Evolutionary conservation across 805 yeast species (phyloP).

Genomic region (Metschnikowia shivogae): DNA sequence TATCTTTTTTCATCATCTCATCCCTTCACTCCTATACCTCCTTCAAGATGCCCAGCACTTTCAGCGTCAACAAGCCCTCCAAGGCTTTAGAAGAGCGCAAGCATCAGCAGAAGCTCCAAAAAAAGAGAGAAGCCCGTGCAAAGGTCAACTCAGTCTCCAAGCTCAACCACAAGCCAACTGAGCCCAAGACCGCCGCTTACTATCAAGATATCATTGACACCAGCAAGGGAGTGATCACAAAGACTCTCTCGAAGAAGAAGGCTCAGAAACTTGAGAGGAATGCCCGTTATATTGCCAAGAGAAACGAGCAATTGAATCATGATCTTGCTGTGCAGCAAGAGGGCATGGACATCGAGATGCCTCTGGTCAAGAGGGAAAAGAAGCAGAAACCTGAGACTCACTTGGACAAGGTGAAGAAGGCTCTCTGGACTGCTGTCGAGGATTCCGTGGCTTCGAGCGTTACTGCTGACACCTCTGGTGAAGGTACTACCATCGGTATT

Average conservation of each 20-base stretch:
- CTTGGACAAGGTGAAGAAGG: constrained; percentile 53
- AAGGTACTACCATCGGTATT: constrained; percentile 83
- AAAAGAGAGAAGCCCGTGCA: constrained; percentile 53
- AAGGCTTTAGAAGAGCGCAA: constrained; percentile 52
- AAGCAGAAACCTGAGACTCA: constrained; percentile 23
- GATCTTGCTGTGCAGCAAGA: constrained; percentile 44
- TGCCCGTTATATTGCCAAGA: constrained; percentile 60
- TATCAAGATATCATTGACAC: constrained; percentile 31
- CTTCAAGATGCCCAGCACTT: constrained; percentile 70
- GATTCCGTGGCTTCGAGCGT: constrained; percentile 48
- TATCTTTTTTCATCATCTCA: constrained; percentile 8
- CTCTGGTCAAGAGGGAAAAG: constrained; percentile 14
- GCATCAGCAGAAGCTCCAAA: constrained; percentile 48
- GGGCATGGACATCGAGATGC: constrained; percentile 48
- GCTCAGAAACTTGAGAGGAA: constrained; percentile 78
- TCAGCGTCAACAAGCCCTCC: constrained; percentile 72
- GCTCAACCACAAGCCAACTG: constrained; percentile 38
- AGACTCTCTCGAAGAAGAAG: constrained; percentile 70
- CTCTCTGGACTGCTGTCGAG: constrained; percentile 69
- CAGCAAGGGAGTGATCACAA: constrained; percentile 47
- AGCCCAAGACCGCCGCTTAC: constrained; percentile 42
- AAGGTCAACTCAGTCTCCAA: constrained; percentile 36
- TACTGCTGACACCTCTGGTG: constrained; percentile 45
- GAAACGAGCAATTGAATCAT: constrained; percentile 45
- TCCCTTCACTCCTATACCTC: constrained; percentile 1